phyloP scores from a whole-genome alignment of 2,329 filamentous ascomycete species.

The Penicillium concentricum region DNA sequence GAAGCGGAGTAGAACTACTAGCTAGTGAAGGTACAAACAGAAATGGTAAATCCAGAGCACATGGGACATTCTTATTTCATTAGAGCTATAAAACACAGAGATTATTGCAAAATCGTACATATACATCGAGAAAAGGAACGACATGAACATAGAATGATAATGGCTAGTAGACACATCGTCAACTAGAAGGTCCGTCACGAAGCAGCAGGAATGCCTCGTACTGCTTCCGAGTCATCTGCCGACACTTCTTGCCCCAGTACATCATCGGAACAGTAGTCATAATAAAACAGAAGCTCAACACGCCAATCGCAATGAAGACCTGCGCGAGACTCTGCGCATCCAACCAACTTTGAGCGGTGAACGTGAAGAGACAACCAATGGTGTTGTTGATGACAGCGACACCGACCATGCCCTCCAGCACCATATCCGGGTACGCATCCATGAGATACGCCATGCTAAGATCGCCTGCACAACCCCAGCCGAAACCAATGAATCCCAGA shows the following conservation, averaged over 20 bases:
- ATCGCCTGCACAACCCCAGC: conserved; percentile 60
- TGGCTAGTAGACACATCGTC: background rate
- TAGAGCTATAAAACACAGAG: background rate
- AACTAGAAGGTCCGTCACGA: conserved; percentile 36
- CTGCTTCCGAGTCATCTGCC: conserved; percentile 49
- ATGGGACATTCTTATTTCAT: too few species aligned
- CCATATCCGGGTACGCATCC: conserved; percentile 58
- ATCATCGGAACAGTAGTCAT: conserved; percentile 56
- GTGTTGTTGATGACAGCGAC: conserved; percentile 59
- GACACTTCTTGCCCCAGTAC: conserved; percentile 51
- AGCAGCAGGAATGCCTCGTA: conserved; percentile 51
- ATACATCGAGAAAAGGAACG: background rate
- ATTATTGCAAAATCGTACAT: background rate
- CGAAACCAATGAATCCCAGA: conserved; percentile 59
- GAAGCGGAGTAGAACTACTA: background rate
- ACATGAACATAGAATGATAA: background rate
- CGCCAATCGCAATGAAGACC: conserved; percentile 54
- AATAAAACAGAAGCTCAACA: conserved; percentile 53
- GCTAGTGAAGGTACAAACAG: background rate
- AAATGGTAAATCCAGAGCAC: background rate
- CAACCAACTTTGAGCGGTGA: conserved; percentile 52
- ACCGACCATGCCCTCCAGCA: conserved; percentile 59
- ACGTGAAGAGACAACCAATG: conserved; percentile 56
- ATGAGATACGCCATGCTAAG: conserved; percentile 56
- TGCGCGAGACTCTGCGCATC: conserved; percentile 45